Conservation (phyloP, 2,329 filamentous ascomycete species). For the Paracorniculantispora psalliotae region DNA sequence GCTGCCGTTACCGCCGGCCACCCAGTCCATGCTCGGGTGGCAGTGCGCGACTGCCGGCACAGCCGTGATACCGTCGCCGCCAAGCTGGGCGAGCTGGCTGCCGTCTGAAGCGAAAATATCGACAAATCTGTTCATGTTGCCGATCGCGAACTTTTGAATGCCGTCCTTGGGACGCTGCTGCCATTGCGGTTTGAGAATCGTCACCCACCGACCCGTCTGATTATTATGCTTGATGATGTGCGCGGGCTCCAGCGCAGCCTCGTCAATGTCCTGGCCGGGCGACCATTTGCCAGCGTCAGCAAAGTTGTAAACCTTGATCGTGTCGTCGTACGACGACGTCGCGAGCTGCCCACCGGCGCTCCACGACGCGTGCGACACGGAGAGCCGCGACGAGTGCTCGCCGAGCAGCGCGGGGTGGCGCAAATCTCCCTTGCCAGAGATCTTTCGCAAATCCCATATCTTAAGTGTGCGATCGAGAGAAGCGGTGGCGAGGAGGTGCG, state of each 20-base stretch:
- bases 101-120: conserved; percentile 82
- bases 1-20: conserved; percentile 84
- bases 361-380: conserved; percentile 90
- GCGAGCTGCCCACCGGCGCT: conserved; percentile 79
- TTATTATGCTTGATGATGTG: conserved; percentile 80
- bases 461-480: conserved; percentile 85
- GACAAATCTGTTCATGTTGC: conserved; percentile 97
- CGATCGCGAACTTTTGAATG: conserved; percentile 84
- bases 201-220: conserved; percentile 92
- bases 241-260: conserved; percentile 62
- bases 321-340: conserved; percentile 92
- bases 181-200: conserved; percentile 80
- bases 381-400: conserved; percentile 75
- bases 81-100: conserved; percentile 81
- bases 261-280: conserved; percentile 50
- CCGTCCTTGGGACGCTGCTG: conserved; percentile 72
- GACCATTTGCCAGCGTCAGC: conserved; percentile 55
- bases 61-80: conserved; percentile 85
- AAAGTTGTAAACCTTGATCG: conserved; percentile 86
- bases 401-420: conserved; percentile 66
- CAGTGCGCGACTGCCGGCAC: conserved; percentile 91
- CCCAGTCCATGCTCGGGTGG: conserved; percentile 83
- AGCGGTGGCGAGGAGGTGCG: conserved; percentile 82
- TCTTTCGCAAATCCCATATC: conserved; percentile 86
- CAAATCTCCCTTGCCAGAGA: conserved; percentile 57